Conservation (phyloP, 495 filamentous ascomycete genomes). For the Aspergillus cavernicola region DNA sequence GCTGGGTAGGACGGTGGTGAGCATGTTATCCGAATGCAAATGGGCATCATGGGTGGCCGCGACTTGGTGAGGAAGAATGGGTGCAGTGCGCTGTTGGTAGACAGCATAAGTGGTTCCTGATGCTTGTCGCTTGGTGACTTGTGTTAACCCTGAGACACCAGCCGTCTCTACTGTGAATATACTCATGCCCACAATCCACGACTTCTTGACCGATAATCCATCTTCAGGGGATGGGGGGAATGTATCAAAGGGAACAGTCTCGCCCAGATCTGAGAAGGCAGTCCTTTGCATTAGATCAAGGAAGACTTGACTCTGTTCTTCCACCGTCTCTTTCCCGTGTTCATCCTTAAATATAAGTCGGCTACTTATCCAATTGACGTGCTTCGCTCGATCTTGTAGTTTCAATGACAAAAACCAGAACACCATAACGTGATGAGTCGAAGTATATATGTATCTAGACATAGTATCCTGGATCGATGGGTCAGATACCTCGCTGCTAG, state of each 20-base stretch:
- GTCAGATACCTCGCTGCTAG: conserved; percentile 29
- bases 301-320: conserved; percentile 90
- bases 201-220: conserved; percentile 66
- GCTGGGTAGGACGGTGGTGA: conserved; percentile 62
- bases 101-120: conserved; percentile 78
- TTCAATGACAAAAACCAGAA: conserved; percentile 94
- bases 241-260: conserved; percentile 45
- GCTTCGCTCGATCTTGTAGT: conserved; percentile 73
- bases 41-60: conserved; percentile 47
- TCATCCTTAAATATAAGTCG: conserved; percentile 71
- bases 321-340: conserved; percentile 68
- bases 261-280: conserved; percentile 75
- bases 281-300: conserved; percentile 95
- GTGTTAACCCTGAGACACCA: conserved; percentile 65
- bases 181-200: conserved; percentile 85
- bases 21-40: conserved; percentile 34
- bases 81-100: conserved; percentile 67
- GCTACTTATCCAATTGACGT: conserved; percentile 90
- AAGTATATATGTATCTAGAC: conserved; percentile 80
- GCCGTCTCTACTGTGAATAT: conserved; percentile 83
- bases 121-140: conserved; percentile 78
- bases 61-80: conserved; percentile 63
- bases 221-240: conserved; percentile 62
- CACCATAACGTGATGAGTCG: conserved; percentile 92
- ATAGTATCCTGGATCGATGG: conserved; percentile 36